Percentiles rank a stretch among this genome's conserved stretches.
These are phyloP conservation scores for Colletotrichum euphorbiae DNA, from an alignment of 2,329 filamentous ascomycete genomes.

Conservation along the genomic window DNA sequence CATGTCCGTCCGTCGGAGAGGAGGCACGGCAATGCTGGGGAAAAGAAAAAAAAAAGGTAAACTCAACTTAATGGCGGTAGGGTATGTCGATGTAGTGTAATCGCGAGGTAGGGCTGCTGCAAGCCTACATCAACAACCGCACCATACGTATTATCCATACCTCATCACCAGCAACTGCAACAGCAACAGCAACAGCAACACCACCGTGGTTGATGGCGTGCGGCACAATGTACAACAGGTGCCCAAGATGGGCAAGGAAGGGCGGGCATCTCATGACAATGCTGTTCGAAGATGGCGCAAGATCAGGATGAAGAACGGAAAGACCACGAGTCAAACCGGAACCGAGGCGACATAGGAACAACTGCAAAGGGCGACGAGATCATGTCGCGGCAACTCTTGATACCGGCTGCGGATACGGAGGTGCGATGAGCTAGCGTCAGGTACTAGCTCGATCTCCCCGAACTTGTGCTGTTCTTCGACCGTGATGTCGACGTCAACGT, in stretches of 20 bases:
- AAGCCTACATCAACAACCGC: neutral
- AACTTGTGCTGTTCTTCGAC: neutral
- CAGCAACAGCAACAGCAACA: neutral
- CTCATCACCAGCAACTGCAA: neutral
- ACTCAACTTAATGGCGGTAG: conserved; percentile 11
- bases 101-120: conserved; percentile 5
- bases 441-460: neutral
- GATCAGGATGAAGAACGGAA: neutral
- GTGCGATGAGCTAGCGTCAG: neutral
- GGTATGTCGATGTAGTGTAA: neutral
- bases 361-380: neutral
- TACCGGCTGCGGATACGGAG: neutral
- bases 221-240: too few relatives aligned
- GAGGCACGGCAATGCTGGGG: neutral
- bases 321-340: neutral
- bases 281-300: neutral
- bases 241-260: neutral
- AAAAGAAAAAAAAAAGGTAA: neutral
- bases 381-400: neutral
- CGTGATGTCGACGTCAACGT: neutral
- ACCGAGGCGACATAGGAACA: neutral
- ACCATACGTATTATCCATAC: neutral
- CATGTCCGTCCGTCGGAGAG: conserved; percentile 8
- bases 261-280: neutral
- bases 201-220: neutral